Evolutionary conservation across 306 rosid species (phyloP).

Genomic region (Quercus dentata): DNA sequence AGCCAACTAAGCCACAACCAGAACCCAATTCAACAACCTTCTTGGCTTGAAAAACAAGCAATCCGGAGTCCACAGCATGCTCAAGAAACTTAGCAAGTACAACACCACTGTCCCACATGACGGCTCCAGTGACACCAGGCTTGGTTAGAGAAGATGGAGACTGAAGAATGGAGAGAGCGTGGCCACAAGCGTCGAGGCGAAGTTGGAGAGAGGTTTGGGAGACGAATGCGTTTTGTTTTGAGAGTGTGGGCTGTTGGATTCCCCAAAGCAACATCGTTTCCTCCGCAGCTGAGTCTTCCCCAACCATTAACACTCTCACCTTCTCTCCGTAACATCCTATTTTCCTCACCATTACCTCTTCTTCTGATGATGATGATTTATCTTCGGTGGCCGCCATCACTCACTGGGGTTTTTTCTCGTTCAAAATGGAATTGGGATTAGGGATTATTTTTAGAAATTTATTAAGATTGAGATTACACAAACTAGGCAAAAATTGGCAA

Average conservation of each 20-base stretch:
- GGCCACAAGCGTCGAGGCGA: slow-evolving; percentile 70
- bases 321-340: slow-evolving; percentile 56
- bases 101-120: slow-evolving; percentile 91
- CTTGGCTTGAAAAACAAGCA: slow-evolving; percentile 61
- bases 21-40: slow-evolving; percentile 76
- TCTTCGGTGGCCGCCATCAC: no score
- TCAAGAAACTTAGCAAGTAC: slow-evolving; percentile 76
- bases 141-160: slow-evolving; percentile 81
- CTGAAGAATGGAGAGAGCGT: slow-evolving; percentile 73
- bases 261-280: slow-evolving; percentile 92
- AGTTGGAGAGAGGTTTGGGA: slow-evolving; percentile 69
- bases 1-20: slow-evolving; percentile 86
- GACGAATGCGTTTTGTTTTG: slow-evolving; percentile 74
- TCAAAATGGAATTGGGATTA: no score
- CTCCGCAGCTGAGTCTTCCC: slow-evolving; percentile 62
- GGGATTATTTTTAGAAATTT: no score
- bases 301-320: slow-evolving; percentile 31
- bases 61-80: slow-evolving; percentile 66
- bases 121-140: slow-evolving; percentile 88
- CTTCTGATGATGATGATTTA: neutral
- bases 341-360: slow-evolving; percentile 18
- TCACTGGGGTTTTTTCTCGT: no score
- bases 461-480: no score
- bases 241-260: slow-evolving; percentile 68
- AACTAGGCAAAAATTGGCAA: no score